These are phyloP conservation scores for Penicillium pulvis DNA, from an alignment of 495 filamentous ascomycete genomes.

Conservation along the genomic window DNA sequence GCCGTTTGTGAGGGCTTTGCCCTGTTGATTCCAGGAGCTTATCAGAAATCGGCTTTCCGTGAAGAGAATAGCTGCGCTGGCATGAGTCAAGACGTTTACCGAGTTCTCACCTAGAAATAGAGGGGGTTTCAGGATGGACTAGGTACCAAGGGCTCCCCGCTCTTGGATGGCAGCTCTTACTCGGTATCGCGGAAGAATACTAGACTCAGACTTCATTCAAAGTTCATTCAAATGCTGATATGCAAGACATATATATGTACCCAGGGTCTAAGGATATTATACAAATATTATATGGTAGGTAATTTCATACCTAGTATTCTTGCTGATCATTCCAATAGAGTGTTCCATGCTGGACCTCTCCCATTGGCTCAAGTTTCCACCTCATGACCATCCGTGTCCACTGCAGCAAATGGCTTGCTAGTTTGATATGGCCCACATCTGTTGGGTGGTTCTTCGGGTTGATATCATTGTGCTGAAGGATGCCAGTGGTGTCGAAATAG, in stretches of 20 bases:
- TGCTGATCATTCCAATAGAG: conserved; percentile 62
- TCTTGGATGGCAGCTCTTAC: no score
- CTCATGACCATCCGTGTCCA: conserved; percentile 55
- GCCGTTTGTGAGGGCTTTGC: neutral
- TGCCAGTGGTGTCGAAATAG: conserved; percentile 68
- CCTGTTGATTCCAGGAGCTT: neutral
- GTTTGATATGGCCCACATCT: conserved; percentile 67
- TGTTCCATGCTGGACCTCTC: conserved; percentile 66
- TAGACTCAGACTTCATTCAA: no score
- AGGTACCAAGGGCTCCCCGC: no score
- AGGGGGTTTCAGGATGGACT: no score
- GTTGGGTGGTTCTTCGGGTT: conserved; percentile 65
- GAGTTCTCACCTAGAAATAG: no score
- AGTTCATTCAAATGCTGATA: no score
- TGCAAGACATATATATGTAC: neutral
- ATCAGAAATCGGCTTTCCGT: neutral
- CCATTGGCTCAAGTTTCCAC: conserved; percentile 62
- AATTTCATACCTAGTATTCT: conserved; percentile 35
- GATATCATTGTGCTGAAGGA: conserved; percentile 71
- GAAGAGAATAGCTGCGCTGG: neutral
- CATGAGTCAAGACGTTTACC: neutral
- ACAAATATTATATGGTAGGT: neutral
- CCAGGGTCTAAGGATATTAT: neutral
- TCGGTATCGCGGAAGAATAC: no score
- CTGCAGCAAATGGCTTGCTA: conserved; percentile 66